These are phyloP conservation scores for Telopea speciosissima DNA, from an alignment of 177 flowering plant species.

Conservation along the genomic window DNA sequence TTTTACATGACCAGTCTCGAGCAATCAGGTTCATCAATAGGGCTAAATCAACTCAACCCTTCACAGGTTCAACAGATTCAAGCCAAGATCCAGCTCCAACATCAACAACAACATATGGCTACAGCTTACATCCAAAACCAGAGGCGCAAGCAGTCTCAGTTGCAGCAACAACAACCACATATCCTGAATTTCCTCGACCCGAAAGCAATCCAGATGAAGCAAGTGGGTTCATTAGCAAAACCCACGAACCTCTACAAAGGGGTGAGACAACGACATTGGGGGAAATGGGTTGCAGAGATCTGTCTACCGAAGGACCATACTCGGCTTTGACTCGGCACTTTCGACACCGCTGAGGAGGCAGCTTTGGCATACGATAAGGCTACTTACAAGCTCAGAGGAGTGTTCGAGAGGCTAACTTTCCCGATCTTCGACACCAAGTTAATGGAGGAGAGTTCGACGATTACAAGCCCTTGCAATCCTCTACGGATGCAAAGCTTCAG, in stretches of 20 bases:
- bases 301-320: conserved; percentile 81
- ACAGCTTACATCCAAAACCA: conserved; percentile 9
- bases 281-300: conserved; percentile 98
- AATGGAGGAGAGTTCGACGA: too few species aligned
- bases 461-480: too few species aligned
- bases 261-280: conserved; percentile 95
- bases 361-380: conserved; percentile 93
- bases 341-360: conserved; percentile 93
- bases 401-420: too few species aligned
- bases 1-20: too few species aligned
- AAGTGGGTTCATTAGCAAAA: too few species aligned
- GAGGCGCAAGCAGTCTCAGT: conserved; percentile 5
- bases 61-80: conserved; percentile 61
- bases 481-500: conserved; percentile 81
- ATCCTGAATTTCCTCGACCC: too few species aligned
- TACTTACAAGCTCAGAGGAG: too few species aligned
- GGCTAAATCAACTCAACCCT: conserved; percentile 45
- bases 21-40: conserved; percentile 35
- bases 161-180: conserved; percentile 13
- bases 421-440: too few species aligned
- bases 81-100: conserved; percentile 34
- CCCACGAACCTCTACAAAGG: conserved; percentile 90
- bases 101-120: conserved; percentile 17
- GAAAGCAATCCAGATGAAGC: too few species aligned
- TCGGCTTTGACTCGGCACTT: conserved; percentile 93